Evolutionary conservation across 306 rosid species (phyloP), one percentile per base, ranked within the genome.

Genomic region (Malus sylvestris): DNA sequence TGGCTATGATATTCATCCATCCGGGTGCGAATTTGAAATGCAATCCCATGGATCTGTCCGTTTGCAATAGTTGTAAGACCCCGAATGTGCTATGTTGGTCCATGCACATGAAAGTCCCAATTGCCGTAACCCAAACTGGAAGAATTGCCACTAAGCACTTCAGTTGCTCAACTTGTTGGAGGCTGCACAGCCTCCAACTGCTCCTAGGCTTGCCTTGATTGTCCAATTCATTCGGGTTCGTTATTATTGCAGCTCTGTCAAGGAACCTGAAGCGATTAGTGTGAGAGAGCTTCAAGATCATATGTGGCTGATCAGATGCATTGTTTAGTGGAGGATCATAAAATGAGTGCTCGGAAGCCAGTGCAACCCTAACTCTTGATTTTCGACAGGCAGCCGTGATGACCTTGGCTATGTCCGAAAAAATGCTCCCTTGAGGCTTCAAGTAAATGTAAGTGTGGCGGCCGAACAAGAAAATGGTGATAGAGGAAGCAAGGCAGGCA

Each of bases 11-110:
- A 42, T 65, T 74, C 89, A 89, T 73, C 97, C 98, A 93, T 0
- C 92, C 98, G 11, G 97, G 90, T 57, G 97, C 93, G 73, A 91
- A 57, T 23, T 74, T 68, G 86, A 93, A 93, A 29, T 87, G 85
- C 1, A 81, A 12, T n/a, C 94, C 96, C 14, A 91, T 78, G 0
- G 86, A 67, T 59, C 93, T 82, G 12, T 86, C 64, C 71, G 86
- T 81, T 55, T 93, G 98, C 49, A 90, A 32, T 16, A 86, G 79
- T 77, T 93, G 97, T 73, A 93, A 90, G 44, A 91, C 81, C 0
- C 93, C 98, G 49, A 91, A 91, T 15, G 93, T 89, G 92, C 72
- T 86, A 35, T 80, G 86, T 55, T 91, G 97, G 19, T 86, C 88
- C 88, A 84, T 84, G 14, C 83, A 74, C 53, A 91, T 78, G 60